Base-by-base conservation (phyloP, 352 stramenopile species). In the Phytophthora idaei region DNA sequence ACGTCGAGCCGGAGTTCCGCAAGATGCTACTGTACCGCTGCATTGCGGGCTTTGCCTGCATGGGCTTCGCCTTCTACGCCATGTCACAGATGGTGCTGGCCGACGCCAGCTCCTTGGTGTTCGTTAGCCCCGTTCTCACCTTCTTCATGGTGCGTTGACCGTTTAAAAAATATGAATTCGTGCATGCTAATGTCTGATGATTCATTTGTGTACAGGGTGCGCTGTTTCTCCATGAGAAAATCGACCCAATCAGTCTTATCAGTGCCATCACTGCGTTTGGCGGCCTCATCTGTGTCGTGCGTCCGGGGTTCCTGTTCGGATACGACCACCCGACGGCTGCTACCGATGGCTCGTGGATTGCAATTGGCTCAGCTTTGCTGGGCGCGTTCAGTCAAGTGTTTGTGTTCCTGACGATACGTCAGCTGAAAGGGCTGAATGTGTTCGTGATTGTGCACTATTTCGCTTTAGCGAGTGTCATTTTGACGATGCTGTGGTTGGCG, bases 71-170 rank as follows among this genome's bases (percentile, higher is more conserved):
- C 37, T 93, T 93, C 62, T 90, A 89, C 51, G 79, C 85, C 0
- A 74, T 93, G 39, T 89, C 82, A 1, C 79, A 90, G 49, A 89
- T 93, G 80, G 80, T 90, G 54, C 65, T 93, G 14, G 85, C 85
- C 7, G 85, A 93, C 41, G 85, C 85, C 3, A 91, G 79, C 34
- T 69, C 81, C 11, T 57, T 93, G 27, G 63, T 89, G 21, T 87
- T 93, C 32, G 87, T 72, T 0, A 85, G 39, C 2, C 65, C 69
- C 5, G 42, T 66, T 14, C 50, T 71, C 44, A 71, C 64, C 2
- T 71, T 78, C 41, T 74, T 71, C 17, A 70, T 70, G 21, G 66
- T 61, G 60, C 28, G 65, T 52, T 55, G 6, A 32, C n/a, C 14
- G 21, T 27, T 50, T 1, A 21, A 46, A 25, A 25, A 21, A 9